These are phyloP conservation scores for Chaetomiaceae sp. DNA, from an alignment of 2,329 filamentous ascomycete species.

Conservation along the genomic window DNA sequence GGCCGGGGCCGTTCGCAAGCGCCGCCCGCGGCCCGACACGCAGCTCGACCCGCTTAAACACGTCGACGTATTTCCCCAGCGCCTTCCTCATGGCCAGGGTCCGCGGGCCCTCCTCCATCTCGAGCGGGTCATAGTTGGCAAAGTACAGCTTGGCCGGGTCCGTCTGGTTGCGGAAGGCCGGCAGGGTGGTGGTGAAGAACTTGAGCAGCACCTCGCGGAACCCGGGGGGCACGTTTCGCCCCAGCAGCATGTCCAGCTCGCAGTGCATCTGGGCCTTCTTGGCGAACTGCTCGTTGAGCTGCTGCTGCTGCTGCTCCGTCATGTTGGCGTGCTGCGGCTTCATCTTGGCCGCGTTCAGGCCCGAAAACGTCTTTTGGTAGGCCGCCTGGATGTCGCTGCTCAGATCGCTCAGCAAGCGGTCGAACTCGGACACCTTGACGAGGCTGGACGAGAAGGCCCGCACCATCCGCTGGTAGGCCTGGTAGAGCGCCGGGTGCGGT, in stretches of 20 bases:
- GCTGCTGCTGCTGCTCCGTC: slow-evolving; percentile 30
- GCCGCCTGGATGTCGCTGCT: slow-evolving; percentile 46
- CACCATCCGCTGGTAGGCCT: slow-evolving; percentile 52
- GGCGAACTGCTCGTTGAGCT: slow-evolving; percentile 38
- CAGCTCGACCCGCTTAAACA: slow-evolving; percentile 57
- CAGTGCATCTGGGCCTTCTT: slow-evolving; percentile 45
- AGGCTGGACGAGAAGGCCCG: slow-evolving; percentile 46
- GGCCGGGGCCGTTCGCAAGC: too few species aligned
- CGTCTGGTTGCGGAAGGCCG: slow-evolving; percentile 52
- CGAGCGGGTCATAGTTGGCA: slow-evolving; percentile 65
- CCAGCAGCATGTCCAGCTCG: slow-evolving; percentile 51
- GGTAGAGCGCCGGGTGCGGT: slow-evolving; percentile 50
- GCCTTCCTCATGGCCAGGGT: slow-evolving; percentile 39
- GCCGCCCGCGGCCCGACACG: slow-evolving; percentile 26
- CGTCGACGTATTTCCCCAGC: slow-evolving; percentile 42
- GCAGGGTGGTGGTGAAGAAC: slow-evolving; percentile 57
- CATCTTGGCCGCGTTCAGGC: slow-evolving; percentile 37
- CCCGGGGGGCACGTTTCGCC: slow-evolving; percentile 39
- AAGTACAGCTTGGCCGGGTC: slow-evolving; percentile 68
- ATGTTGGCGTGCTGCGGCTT: slow-evolving; percentile 35
- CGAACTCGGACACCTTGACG: slow-evolving; percentile 57
- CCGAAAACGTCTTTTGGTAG: slow-evolving; percentile 44
- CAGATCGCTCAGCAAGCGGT: slow-evolving; percentile 52
- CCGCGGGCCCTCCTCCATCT: slow-evolving; percentile 54
- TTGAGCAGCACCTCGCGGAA: slow-evolving; percentile 58